Base-by-base conservation (phyloP, 805 yeast genomes). In the Metschnikowia aberdeeniae region DNA sequence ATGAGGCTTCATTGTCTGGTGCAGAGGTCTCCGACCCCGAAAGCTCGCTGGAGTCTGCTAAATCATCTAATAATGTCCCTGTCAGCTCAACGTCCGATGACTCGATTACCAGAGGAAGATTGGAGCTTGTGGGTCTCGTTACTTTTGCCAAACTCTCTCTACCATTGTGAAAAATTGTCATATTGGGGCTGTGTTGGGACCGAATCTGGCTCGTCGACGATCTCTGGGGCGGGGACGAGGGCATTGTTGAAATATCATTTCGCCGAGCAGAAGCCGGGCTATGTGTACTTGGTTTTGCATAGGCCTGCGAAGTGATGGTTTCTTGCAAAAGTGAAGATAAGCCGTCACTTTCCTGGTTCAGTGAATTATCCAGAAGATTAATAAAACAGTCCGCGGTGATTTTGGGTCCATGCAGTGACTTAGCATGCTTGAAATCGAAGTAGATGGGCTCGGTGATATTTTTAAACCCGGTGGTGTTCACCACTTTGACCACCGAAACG, bases 61-160 rank as follows among this genome's bases (percentile, higher is more conserved):
- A 22, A 17, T 52, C 53, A 32, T 46, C 49, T 9, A 58, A 47
- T 9, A 57, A 34, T 1, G 61, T 49, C 7, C 64, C 64, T 13
- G 56, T 45, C 46, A 58, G 54, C 20, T 63, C 69, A 32, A 64
- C 67, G 29, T 67, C 70, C 2, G 70, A 64, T 7, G 59, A 70
- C 32, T 62, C 68, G 3, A 67, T 60, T 6, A 57, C 57, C 63
- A 58, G 62, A 14, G 31, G 37, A 13, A 33, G 45, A 11, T 44
- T 36, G 5, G 37, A n/a, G 22, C 4, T 4, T 5, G 9, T 17
- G 12, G 14, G 24, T 20, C 8, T 17, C 4, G 20, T 3, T 12
- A 29, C 27, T 19, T 37, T 26, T 22, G 26, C 26, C 6, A 22
- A 22, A 22, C 26, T 3, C 3, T 22, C 8, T 1, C 8, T 3